Evolutionary conservation across 495 filamentous ascomycete species (phyloP).

Genomic region (Ascodesmis nigricans): DNA sequence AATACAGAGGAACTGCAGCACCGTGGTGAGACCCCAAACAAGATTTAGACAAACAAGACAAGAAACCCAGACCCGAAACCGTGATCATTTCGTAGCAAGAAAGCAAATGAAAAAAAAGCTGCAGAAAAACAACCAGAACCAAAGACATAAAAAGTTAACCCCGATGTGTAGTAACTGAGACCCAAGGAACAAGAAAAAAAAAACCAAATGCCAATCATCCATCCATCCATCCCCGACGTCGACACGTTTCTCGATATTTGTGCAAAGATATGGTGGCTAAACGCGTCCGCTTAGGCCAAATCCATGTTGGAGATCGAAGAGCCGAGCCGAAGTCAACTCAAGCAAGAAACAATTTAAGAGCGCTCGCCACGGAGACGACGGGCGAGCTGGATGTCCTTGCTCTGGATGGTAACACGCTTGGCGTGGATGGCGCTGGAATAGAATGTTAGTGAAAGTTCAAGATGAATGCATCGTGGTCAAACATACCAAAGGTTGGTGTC

Average conservation of each 20-base stretch:
- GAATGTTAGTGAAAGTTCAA: constrained; percentile 6
- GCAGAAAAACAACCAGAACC: constrained; percentile 5
- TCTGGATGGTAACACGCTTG: constrained; percentile 95
- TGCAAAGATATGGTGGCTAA: too few relatives aligned
- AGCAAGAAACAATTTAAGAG: constrained; percentile 29
- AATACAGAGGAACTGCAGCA: constrained; percentile 6
- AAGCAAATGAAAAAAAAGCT: constrained; percentile 7
- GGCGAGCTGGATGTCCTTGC: constrained; percentile 93
- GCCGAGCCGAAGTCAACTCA: too few relatives aligned
- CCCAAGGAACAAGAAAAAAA: constrained; percentile 2
- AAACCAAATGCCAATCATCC: too few relatives aligned
- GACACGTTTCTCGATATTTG: too few relatives aligned
- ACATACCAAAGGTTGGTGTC: constrained; percentile 84
- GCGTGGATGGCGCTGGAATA: constrained; percentile 60
- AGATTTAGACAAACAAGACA: constrained; percentile 17
- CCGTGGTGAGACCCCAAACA: constrained; percentile 19
- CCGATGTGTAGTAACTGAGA: background rate
- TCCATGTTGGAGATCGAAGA: too few relatives aligned
- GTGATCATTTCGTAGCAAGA: constrained; percentile 22
- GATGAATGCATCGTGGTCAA: background rate
- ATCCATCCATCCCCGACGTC: too few relatives aligned
- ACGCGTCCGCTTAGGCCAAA: too few relatives aligned
- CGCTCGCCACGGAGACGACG: constrained; percentile 93
- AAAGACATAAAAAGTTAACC: constrained; percentile 5
- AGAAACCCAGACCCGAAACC: constrained; percentile 18